Evolutionary conservation across 2,329 filamentous ascomycete species (phyloP).

Genomic region (Falciphora oryzae): DNA sequence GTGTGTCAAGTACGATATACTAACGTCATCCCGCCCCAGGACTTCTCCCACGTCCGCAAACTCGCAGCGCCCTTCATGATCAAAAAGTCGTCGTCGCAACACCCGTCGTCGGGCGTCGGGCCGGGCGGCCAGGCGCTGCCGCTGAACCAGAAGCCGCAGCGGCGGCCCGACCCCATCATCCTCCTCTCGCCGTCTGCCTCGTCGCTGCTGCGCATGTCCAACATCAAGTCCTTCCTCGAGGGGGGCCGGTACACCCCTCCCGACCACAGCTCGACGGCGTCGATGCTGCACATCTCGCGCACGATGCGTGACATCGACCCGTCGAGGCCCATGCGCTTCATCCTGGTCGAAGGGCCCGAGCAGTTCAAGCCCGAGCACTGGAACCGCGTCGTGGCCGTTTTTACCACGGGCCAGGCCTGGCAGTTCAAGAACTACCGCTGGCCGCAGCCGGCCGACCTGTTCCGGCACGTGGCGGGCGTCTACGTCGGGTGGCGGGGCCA

Average conservation of each 20-base stretch:
- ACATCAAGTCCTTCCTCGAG: constrained; percentile 91
- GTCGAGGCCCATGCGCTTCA: constrained; percentile 76
- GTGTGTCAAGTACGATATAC: not conserved
- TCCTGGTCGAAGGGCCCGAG: constrained; percentile 86
- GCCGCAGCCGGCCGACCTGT: constrained; percentile 81
- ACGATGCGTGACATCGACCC: constrained; percentile 66
- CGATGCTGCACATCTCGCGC: constrained; percentile 82
- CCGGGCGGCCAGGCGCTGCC: constrained; percentile 40
- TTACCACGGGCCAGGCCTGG: constrained; percentile 96
- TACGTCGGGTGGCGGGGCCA: constrained; percentile 92
- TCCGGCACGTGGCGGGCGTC: constrained; percentile 79
- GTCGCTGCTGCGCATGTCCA: constrained; percentile 88
- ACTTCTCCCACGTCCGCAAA: constrained; percentile 92
- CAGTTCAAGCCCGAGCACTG: constrained; percentile 99
- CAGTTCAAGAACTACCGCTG: constrained; percentile 99
- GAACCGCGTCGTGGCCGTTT: constrained; percentile 90
- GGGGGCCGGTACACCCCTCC: constrained; percentile 75
- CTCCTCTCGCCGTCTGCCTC: constrained; percentile 94
- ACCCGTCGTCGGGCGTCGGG: constrained; percentile 18
- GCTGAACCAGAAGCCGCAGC: constrained; percentile 42
- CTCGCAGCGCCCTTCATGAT: constrained; percentile 71
- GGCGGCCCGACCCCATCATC: constrained; percentile 78
- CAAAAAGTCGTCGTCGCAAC: constrained; percentile 39
- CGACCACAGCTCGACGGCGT: constrained; percentile 63
- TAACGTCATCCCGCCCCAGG: constrained; percentile 42